Percentiles rank a stretch among this genome's conserved stretches.
These are phyloP conservation scores for Rhizoclosmatium sp. DNA, from an alignment of 192 early-diverging fungal species.

Conservation along the genomic window DNA sequence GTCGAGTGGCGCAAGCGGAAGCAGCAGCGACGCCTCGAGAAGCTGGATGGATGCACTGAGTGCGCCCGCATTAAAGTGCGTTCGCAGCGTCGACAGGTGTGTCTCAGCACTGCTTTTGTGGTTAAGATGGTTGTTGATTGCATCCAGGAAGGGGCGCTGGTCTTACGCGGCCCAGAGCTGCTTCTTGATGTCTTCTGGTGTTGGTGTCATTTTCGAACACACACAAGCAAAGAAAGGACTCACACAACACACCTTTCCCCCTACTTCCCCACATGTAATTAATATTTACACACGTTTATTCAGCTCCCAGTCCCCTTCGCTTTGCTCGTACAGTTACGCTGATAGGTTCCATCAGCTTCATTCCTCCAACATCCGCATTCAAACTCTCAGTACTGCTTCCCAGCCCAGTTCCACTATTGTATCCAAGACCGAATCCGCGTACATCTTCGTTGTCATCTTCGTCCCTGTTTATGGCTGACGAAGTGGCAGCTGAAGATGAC, in stretches of 20 bases:
- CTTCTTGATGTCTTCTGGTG: too few relatives aligned
- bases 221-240: too few relatives aligned
- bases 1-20: not conserved
- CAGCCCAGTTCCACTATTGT: not conserved
- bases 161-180: too few relatives aligned
- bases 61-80: not conserved
- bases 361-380: not conserved
- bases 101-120: too few relatives aligned
- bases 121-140: too few relatives aligned
- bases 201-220: too few relatives aligned
- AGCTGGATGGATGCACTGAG: not conserved
- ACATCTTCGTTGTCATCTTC: not conserved
- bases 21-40: slow-evolving; percentile 4
- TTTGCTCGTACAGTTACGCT: slow-evolving; percentile 22
- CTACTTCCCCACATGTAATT: too few relatives aligned
- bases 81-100: not conserved
- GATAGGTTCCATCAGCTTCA: slow-evolving; percentile 21
- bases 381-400: not conserved
- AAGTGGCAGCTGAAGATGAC: not conserved
- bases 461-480: not conserved
- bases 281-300: slow-evolving; percentile 1
- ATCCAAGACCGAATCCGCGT: not conserved
- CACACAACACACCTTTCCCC: too few relatives aligned
- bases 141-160: too few relatives aligned
- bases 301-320: slow-evolving; percentile 27